Evolutionary conservation across 1,139 yeast species (phyloP), one percentile per base, ranked within the genome.

Genomic region (Hemisphaericaspora xylanilytica): DNA sequence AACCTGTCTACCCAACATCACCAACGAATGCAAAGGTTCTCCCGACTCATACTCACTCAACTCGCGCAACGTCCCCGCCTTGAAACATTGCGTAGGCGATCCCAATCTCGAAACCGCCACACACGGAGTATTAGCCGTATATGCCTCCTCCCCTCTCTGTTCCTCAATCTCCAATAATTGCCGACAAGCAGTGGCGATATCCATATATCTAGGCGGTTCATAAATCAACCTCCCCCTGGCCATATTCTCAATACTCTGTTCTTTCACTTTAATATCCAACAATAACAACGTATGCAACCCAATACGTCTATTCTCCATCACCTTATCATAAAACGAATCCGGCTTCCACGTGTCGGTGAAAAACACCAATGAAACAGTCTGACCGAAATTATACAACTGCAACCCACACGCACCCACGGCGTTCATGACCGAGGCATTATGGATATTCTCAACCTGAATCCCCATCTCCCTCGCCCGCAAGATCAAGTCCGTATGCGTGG

Each of bases 341-440:
- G 98, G 98, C 58, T 87, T 84, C 98, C 98, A 92, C 43, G 72
- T 68, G 29, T 90, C 97, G 20, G 96, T 90, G 73, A 92, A 92
- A 60, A 92, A 92, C 3, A 92, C 98, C 58, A 92, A 73, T 1
- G 97, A 88, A 12, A 92, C 94, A 11, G 97, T 89, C 65, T 92
- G 98, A 7, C 98, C 98, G 64, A 90, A 92, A 53, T 85, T 90
- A 64, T 92, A 92, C 44, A 92, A 73, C 61, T 92, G 98, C 48
- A 92, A 73, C 17, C 98, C 98, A 67, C 97, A 89, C 1, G 97
- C 95, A 11, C 98, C 98, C 17, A 92, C 95, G 0, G 98, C 98
- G 59, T 92, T 92, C 97, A 92, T 89, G 16, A 92, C 95, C 17
- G 96, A 86, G 3, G 98, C 98, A 62, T 92, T 92, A 65, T 92